Percentiles rank a stretch among this genome's conserved stretches.
Conservation (phyloP, 108 stramenopile genomes). For the Epithemia pelagica region DNA sequence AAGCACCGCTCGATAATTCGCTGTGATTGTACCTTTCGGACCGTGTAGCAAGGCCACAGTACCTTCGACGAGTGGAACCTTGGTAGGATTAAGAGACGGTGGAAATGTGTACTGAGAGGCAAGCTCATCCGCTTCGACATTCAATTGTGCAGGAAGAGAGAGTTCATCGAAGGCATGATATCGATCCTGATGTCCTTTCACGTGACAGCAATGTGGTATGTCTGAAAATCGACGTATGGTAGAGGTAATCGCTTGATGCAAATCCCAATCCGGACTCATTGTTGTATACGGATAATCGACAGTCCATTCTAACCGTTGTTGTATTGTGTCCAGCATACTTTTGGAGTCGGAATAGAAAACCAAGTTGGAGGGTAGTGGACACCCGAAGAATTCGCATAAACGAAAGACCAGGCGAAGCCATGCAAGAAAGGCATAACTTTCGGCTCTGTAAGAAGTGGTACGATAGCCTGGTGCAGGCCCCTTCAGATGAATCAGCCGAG, state of each 20-base stretch:
- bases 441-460: neutral
- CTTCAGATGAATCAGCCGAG: neutral
- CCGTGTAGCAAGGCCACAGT: neutral
- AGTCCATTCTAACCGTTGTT: neutral
- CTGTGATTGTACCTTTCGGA: neutral
- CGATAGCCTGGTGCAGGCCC: neutral
- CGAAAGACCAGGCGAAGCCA: neutral
- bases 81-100: neutral
- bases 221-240: too few relatives aligned
- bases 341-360: neutral
- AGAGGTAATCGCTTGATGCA: neutral
- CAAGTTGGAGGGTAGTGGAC: neutral
- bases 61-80: neutral
- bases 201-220: too few relatives aligned
- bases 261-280: neutral
- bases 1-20: neutral
- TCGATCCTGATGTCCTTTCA: too few relatives aligned
- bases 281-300: neutral
- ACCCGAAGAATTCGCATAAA: neutral
- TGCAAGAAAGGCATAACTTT: neutral
- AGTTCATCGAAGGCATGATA: too few relatives aligned
- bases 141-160: neutral
- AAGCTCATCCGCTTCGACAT: neutral
- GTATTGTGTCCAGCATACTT: neutral
- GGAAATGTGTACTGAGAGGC: neutral